A percentile compares a stretch with the other conserved stretches of the same genome.
These are phyloP conservation scores for Xylariaceae sp. DNA, from an alignment of 2,329 filamentous ascomycete species.

Conservation along the genomic window DNA sequence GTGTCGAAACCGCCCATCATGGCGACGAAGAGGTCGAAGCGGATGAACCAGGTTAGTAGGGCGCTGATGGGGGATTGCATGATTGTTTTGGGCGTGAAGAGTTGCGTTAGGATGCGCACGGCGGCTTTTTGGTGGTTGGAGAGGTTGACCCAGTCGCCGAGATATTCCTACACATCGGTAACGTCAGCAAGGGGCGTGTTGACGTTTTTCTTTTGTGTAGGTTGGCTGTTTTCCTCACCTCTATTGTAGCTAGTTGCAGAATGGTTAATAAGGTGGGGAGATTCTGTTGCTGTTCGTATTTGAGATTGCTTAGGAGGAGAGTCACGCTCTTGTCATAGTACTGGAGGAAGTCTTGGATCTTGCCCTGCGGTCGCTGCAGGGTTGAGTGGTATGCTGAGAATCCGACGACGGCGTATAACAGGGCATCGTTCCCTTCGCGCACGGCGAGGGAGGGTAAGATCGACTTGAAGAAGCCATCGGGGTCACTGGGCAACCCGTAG, in stretches of 20 bases:
- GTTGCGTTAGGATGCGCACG: conserved; percentile 67
- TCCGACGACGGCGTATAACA: conserved; percentile 80
- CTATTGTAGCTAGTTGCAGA: conserved; percentile 85
- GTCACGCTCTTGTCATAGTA: conserved; percentile 89
- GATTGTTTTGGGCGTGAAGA: conserved; percentile 73
- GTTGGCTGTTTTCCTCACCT: conserved; percentile 53
- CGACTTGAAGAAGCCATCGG: conserved; percentile 66
- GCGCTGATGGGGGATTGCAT: conserved; percentile 65
- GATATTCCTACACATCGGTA: conserved; percentile 66
- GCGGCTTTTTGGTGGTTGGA: conserved; percentile 91
- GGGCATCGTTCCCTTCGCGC: conserved; percentile 59
- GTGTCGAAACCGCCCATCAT: conserved; percentile 76
- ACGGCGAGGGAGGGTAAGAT: conserved; percentile 68
- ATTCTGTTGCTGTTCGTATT: conserved; percentile 63
- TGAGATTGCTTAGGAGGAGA: conserved; percentile 65
- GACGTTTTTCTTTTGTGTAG: conserved; percentile 4
- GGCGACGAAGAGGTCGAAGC: conserved; percentile 80
- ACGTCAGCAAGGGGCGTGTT: conserved; percentile 16
- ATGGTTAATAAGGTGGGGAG: conserved; percentile 79
- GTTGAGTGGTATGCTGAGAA: conserved; percentile 86
- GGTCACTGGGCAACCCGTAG: conserved; percentile 71
- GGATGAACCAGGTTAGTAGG: conserved; percentile 81
- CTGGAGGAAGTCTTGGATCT: conserved; percentile 73
- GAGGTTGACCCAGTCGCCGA: conserved; percentile 93
- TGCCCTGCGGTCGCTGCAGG: conserved; percentile 62